Evolutionary conservation across 345 rosid species (phyloP).

Genomic region (Litchi chinensis): DNA sequence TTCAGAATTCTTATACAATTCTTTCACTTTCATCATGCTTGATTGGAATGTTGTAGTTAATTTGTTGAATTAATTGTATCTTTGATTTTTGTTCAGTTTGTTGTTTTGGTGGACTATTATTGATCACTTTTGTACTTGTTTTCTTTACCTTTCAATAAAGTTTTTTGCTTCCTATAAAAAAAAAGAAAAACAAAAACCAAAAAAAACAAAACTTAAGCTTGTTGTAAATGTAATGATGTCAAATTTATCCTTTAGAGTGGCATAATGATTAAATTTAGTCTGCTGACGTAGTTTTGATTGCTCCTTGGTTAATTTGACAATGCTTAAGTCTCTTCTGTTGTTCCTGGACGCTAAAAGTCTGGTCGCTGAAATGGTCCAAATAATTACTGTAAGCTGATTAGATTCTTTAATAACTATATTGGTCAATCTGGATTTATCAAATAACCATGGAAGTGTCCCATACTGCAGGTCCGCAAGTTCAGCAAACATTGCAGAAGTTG

Average conservation of each 20-base stretch:
- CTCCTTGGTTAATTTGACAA: background rate
- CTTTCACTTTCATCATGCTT: background rate
- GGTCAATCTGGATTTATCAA: slow-evolving; percentile 10
- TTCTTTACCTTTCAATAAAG: background rate
- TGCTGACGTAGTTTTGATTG: background rate
- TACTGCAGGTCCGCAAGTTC: slow-evolving; percentile 83
- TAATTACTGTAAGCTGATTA: background rate
- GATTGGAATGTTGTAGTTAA: background rate
- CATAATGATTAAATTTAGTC: background rate
- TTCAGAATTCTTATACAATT: background rate
- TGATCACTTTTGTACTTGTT: background rate
- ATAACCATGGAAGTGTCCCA: slow-evolving; percentile 15
- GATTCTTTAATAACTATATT: background rate
- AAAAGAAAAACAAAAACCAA: too few relatives aligned
- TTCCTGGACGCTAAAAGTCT: background rate
- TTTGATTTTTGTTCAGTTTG: background rate
- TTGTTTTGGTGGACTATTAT: background rate
- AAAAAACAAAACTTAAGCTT: too few relatives aligned
- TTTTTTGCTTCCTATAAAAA: background rate
- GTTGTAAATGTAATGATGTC: background rate
- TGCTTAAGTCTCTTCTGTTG: background rate
- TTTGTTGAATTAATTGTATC: too few relatives aligned
- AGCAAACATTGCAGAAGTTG: slow-evolving; percentile 98
- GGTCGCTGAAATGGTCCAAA: background rate
- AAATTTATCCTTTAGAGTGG: background rate